Evolutionary conservation across 345 rosid genomes (phyloP).

Genomic region (Eucalyptus cladocalyx): DNA sequence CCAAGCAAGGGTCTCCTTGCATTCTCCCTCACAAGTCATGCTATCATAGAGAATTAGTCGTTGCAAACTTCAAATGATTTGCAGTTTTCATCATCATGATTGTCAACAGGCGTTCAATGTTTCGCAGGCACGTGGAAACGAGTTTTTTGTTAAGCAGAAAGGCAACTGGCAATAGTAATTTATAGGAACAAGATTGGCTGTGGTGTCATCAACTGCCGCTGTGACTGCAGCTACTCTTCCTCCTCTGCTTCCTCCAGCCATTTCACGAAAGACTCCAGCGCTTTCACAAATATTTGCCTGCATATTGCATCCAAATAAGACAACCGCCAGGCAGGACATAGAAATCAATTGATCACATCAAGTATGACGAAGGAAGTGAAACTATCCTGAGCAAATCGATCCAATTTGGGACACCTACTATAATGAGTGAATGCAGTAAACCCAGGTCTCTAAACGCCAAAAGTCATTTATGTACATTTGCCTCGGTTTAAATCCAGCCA

Average conservation of each 20-base stretch:
- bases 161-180: neutral
- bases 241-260: slow-evolving; percentile 99
- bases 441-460: neutral
- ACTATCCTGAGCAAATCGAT: neutral
- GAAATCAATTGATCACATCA: neutral
- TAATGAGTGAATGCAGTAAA: neutral
- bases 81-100: slow-evolving; percentile 9
- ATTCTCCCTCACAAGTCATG: neutral
- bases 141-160: neutral
- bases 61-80: neutral
- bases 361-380: neutral
- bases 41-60: neutral
- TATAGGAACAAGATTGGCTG: neutral
- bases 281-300: slow-evolving; percentile 89
- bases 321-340: neutral
- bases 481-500: neutral
- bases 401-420: neutral
- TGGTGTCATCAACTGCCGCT: neutral
- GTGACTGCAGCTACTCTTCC: slow-evolving; percentile 39
- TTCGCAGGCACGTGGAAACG: neutral
- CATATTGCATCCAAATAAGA: neutral
- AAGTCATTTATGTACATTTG: neutral
- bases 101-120: neutral
- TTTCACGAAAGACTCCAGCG: slow-evolving; percentile 79
- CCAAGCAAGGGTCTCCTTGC: neutral